phyloP scores from a whole-genome alignment of 2,329 filamentous ascomycete species.

The Penicillium sp. region DNA sequence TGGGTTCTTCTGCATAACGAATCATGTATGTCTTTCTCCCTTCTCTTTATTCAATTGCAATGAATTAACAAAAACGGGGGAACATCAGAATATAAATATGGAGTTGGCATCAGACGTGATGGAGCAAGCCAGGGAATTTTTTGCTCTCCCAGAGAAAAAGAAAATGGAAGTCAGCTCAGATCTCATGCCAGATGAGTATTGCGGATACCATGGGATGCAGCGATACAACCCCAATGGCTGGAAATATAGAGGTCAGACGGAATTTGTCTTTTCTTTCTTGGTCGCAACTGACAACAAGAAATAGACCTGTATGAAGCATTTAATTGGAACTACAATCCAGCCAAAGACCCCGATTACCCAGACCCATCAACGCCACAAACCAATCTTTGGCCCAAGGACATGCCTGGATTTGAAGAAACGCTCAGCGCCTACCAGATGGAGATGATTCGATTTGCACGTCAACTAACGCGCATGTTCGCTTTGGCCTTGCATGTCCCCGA shows the following conservation, averaged over 20 bases:
- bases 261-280: background rate
- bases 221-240: constrained; percentile 8
- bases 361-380: constrained; percentile 6
- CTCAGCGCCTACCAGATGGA: constrained; percentile 3
- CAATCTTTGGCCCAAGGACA: constrained; percentile 6
- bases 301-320: constrained; percentile 9
- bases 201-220: constrained; percentile 7
- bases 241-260: constrained; percentile 4
- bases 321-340: constrained; percentile 9
- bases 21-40: background rate
- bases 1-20: constrained; percentile 7
- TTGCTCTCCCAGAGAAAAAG: constrained; percentile 5
- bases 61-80: no score
- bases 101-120: constrained; percentile 1
- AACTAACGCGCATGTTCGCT: constrained; percentile 39
- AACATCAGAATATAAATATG: constrained; percentile 5
- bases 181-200: constrained; percentile 5
- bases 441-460: constrained; percentile 20
- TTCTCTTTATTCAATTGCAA: no score
- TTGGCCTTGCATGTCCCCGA: constrained; percentile 40
- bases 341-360: constrained; percentile 6
- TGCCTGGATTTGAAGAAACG: constrained; percentile 4
- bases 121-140: constrained; percentile 6
- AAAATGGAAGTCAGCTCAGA: constrained; percentile 9
- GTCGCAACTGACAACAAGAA: background rate